phyloP scores from a whole-genome alignment of 208 protist genomes.

The Crithidia expoeki region DNA sequence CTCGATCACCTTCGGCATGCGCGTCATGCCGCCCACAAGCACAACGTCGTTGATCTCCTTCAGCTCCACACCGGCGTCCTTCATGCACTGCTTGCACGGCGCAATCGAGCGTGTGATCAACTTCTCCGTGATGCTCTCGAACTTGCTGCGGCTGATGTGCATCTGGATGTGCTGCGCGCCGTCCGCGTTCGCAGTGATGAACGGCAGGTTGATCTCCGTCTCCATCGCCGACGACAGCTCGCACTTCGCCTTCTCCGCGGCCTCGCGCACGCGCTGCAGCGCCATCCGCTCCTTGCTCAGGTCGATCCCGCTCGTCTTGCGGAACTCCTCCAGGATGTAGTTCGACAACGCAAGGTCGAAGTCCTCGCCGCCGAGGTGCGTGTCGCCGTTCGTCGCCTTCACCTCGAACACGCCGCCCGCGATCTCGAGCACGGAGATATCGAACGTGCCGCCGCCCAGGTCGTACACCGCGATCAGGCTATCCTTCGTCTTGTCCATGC shows the following conservation, averaged over 20 bases:
- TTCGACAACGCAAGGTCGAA: constrained; percentile 95
- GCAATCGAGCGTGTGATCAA: constrained; percentile 76
- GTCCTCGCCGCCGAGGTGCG: constrained; percentile 99
- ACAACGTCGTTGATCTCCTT: constrained; percentile 97
- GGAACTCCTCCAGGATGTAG: constrained; percentile 94
- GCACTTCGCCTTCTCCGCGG: constrained; percentile 97
- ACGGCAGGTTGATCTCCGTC: constrained; percentile 96
- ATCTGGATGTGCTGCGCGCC: constrained; percentile 89
- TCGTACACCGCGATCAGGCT: constrained; percentile 74
- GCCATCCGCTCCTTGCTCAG: constrained; percentile 94
- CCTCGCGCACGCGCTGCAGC: constrained; percentile 96
- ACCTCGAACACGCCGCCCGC: constrained; percentile 97
- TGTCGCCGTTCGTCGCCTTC: constrained; percentile 98
- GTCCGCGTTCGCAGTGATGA: constrained; percentile 91
- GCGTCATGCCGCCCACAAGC: constrained; percentile 97
- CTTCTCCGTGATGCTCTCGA: constrained; percentile 86
- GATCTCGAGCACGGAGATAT: constrained; percentile 97
- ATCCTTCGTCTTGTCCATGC: constrained; percentile 96
- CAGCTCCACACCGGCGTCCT: constrained; percentile 83
- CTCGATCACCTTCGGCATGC: constrained; percentile 96
- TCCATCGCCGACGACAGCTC: constrained; percentile 93
- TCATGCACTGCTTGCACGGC: constrained; percentile 82
- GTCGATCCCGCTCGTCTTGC: constrained; percentile 93
- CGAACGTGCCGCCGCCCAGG: constrained; percentile 96
- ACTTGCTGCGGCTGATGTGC: constrained; percentile 91